Percentiles rank a stretch among this genome's conserved stretches.
Conservation (phyloP, 108 stramenopile species). For the Conticribra guillardii region DNA sequence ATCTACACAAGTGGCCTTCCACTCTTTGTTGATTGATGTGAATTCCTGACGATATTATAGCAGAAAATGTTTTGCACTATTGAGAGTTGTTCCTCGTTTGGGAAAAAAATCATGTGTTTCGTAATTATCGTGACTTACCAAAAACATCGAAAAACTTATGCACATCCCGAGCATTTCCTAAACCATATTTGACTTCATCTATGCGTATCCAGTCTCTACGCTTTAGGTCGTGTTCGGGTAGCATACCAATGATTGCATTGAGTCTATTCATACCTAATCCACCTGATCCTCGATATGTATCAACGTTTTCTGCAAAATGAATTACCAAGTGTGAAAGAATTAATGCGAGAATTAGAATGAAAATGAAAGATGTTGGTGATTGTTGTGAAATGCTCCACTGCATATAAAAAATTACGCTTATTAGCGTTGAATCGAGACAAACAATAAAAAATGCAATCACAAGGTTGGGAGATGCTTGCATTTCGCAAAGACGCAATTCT, state of each 20-base stretch:
- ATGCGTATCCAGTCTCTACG: slow-evolving; percentile 49
- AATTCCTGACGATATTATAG: too few relatives aligned
- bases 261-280: slow-evolving; percentile 77
- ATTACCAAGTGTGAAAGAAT: not conserved
- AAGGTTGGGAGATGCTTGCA: too few relatives aligned
- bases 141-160: slow-evolving; percentile 79
- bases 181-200: slow-evolving; percentile 73
- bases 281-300: slow-evolving; percentile 66
- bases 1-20: slow-evolving; percentile 80
- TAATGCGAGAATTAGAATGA: not conserved
- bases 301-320: slow-evolving; percentile 44
- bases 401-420: too few relatives aligned
- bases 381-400: too few relatives aligned
- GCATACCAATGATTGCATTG: slow-evolving; percentile 87
- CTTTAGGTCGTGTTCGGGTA: slow-evolving; percentile 38
- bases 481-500: too few relatives aligned
- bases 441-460: too few relatives aligned
- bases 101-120: too few relatives aligned
- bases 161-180: slow-evolving; percentile 75
- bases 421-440: too few relatives aligned
- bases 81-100: too few relatives aligned
- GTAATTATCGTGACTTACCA: too few relatives aligned
- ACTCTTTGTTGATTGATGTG: slow-evolving; percentile 76
- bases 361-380: not conserved
- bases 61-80: too few relatives aligned